Evolutionary conservation across 371 early-diverging fungal genomes (phyloP).

Genomic region (Mortierella sp.): DNA sequence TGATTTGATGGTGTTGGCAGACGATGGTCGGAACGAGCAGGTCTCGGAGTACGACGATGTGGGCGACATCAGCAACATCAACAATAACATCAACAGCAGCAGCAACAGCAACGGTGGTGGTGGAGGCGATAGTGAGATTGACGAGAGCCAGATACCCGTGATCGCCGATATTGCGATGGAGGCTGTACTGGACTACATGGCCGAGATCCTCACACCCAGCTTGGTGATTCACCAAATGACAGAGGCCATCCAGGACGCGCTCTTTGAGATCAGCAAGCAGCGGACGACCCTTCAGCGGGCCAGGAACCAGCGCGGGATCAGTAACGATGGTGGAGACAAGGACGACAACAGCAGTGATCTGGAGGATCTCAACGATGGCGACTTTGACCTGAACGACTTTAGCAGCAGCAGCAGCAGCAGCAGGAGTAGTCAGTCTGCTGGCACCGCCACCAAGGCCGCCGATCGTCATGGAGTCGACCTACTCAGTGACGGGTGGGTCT

Average conservation of each 20-base stretch:
- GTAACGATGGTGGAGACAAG: background rate
- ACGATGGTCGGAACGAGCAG: background rate
- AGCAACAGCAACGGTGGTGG: background rate
- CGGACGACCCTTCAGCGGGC: background rate
- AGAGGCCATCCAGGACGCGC: conserved; percentile 29
- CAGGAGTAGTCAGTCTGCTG: conserved; percentile 21
- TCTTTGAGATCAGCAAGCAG: conserved; percentile 22
- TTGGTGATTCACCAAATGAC: conserved; percentile 41
- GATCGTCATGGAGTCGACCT: conserved; percentile 20
- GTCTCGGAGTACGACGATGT: conserved; percentile 9
- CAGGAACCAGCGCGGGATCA: background rate
- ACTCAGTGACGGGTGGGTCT: conserved; percentile 36
- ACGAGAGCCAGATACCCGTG: conserved; percentile 43
- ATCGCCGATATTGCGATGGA: conserved; percentile 41
- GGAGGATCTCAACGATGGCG: background rate
- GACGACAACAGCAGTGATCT: conserved; percentile 11
- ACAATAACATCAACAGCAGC: conserved; percentile 3
- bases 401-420: too few relatives aligned
- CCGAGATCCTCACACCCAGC: conserved; percentile 38
- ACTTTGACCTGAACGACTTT: conserved; percentile 16
- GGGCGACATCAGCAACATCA: background rate
- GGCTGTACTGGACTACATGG: conserved; percentile 39
- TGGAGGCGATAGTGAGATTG: too few relatives aligned
- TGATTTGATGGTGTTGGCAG: background rate
- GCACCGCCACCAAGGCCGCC: background rate